Base-by-base conservation (phyloP, 352 stramenopile genomes). In the Pythium oligandrum region DNA sequence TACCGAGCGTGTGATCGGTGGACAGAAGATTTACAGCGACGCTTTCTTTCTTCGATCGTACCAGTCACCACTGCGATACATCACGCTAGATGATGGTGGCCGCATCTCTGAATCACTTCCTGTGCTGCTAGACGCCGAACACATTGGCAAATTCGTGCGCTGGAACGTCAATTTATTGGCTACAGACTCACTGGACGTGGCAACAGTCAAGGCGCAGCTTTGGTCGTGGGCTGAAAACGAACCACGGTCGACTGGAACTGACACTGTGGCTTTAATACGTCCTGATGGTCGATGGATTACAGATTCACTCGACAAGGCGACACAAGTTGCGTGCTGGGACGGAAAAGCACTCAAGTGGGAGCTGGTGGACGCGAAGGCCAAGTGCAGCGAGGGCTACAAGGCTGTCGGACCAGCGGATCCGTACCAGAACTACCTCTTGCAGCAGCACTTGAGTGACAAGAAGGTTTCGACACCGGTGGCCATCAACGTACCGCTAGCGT, bases 181-280 rank as follows among this genome's bases (percentile, higher is more conserved):
- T n/a, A 56, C 75, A 0, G 74, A 83, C 36, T 65, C 64, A 33
- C 46, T 82, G 1, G 73, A 83, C 35, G 61, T 63, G 31, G 63
- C 73, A 3, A 78, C 82, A 48, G 71, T 86, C 61, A 55, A 64
- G 5, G 70, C 70, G n/a, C 61, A 73, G 50, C 60, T 80, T 3
- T 88, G 77, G 77, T 73, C 66, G 1, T 88, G 75, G 70, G 71
- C 66, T 2, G 64, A 73, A 42, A 70, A 74, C 7, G 71, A 88
- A 43, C 77, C 77, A 1, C 63, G 47, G 35, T n/a, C n/a, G n/a
- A n/a, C n/a, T n/a, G 68, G 57, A 39, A 72, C 63, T 2, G 61
- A 59, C 7, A 58, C 64, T 0, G 66, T n/a, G n/a, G n/a, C 65
- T n/a, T 64, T 70, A 12, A 69, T 72, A 36, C 62, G 67, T 40